Base-by-base conservation (phyloP, 352 stramenopile genomes). In the Globisporangium cederbergense region DNA sequence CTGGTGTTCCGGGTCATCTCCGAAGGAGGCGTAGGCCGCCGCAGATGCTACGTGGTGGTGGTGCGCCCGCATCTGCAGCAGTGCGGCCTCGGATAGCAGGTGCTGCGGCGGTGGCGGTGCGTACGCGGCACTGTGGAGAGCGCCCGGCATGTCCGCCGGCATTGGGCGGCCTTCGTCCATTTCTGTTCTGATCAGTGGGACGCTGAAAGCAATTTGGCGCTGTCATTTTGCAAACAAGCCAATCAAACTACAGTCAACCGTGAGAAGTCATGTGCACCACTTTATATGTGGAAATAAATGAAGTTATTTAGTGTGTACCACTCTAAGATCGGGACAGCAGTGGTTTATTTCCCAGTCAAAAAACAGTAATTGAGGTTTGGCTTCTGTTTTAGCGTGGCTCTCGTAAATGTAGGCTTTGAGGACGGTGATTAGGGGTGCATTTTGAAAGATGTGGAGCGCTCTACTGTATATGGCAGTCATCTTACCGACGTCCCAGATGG, bases 131-230 rank as follows among this genome's bases (percentile, higher is more conserved):
- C 57, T 32, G 30, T 58, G 52, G 52, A 58, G 52, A 20, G 50
- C 11, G 42, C 20, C 30, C 20, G 30, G 18, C 14, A 13, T 14
- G 9, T 42, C 14, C 57, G n/a, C 14, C 32, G 32, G 4, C 32
- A 30, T 25, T 30, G 42, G 10, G 6, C 10, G 50, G 38, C 36
- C 49, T 38, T 59, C 49, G 49, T 47, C 49, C 60, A 64, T 64
- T 49, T 58, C 20, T 58, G 58, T 60, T 34, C 57, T 62, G 30
- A 30, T 42, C 57, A 62, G 57, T 55, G 28, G 57, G 57, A 62
- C 43, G 57, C n/a, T 25, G 5, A 20, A 11, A 53, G 30, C 34
- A 16, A 22, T 16, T 9, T 30, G 40, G 16, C 7, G 32, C 36
- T 47, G 16, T 58, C 6, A 47, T 20, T 22, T 22, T 22, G 16